Evolutionary conservation across 192 early-diverging fungal genomes (phyloP), one percentile per base, ranked within the genome.

Genomic region (Podila minutissima): DNA sequence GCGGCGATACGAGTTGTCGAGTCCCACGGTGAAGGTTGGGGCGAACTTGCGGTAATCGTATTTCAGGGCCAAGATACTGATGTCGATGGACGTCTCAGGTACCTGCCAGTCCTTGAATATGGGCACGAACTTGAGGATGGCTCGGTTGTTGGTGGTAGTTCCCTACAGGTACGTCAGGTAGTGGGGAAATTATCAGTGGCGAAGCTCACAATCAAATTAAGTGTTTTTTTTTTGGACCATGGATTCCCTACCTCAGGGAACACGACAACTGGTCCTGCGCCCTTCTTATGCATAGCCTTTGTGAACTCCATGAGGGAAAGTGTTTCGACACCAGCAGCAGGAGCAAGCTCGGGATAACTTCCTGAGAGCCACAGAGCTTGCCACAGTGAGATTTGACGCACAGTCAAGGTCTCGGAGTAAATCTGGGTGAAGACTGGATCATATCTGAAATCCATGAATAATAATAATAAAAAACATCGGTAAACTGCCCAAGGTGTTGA

Each of bases 111-210:
- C 83, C 51, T 90, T 87, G 73, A 96, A 95, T 22, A 95, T 79
- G 5, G 93, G 91, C 26, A 89, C 69, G 35, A 96, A 89, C 71
- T 93, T 92, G 11, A 97, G 84, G 29, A 97, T 77, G 8, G 95
- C 95, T 7, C 93, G 84, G n/a, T 94, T 94, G 78, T 97, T 97
- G 28, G 91, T 91, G 12, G 95, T 96, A 0, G 95, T 95, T 50
- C 90, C 92, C 90, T 91, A 55, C 1, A 12, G 19, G 12, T 26
- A 55, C 24, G 22, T 10, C 28, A 26, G 10, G 3, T 55, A 74
- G 9, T 70, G 7, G 0, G 2, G 28, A 57, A 48, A 22, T 31
- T 69, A 46, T 38, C 3, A 62, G 5, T 48, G 55, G 33, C 37
- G 2, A 61, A 38, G 26, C 48, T 10, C 32, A 22, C n/a, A 1